These are phyloP conservation scores for Daedaleopsis nitida DNA, from an alignment of 768 basidiomycete genomes.

Conservation along the genomic window DNA sequence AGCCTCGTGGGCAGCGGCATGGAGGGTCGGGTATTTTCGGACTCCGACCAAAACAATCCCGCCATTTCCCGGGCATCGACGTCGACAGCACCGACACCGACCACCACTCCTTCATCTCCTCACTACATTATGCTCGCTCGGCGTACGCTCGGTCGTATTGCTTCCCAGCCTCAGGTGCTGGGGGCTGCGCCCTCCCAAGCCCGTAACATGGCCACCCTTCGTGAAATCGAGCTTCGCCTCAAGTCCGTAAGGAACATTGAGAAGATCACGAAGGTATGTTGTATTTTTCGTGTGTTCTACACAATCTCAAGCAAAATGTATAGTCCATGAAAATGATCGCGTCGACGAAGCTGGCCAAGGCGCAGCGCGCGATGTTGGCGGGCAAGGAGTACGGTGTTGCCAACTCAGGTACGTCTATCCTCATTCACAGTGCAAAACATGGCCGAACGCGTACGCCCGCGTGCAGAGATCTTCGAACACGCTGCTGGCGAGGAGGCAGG, in stretches of 20 bases:
- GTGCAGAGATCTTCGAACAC: conserved; percentile 84
- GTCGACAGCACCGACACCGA: conserved; percentile 22
- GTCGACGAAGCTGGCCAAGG: conserved; percentile 94
- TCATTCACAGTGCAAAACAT: neutral
- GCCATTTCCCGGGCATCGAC: conserved; percentile 26
- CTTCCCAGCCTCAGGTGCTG: conserved; percentile 40
- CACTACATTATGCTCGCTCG: conserved; percentile 49
- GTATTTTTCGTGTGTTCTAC: too few relatives aligned
- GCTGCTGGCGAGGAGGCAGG: conserved; percentile 65
- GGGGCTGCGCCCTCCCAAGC: conserved; percentile 48
- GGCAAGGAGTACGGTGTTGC: conserved; percentile 94
- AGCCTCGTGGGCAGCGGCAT: neutral
- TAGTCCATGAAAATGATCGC: conserved; percentile 99
- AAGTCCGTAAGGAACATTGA: conserved; percentile 98
- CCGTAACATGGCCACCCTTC: conserved; percentile 95
- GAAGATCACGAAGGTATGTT: conserved; percentile 94
- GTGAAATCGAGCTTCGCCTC: conserved; percentile 94
- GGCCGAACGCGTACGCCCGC: neutral
- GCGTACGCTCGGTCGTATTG: conserved; percentile 47
- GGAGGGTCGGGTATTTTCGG: conserved; percentile 5
- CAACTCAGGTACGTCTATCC: conserved; percentile 65
- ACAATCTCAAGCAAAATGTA: neutral
- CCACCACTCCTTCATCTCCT: conserved; percentile 23
- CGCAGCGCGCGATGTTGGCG: conserved; percentile 87
- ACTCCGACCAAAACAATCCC: conserved; percentile 20